Percentiles rank a stretch among this genome's conserved stretches.
Evolutionary conservation across 2,329 filamentous ascomycete species (phyloP).

Genomic region (Sporothrix pseudoabietina): DNA sequence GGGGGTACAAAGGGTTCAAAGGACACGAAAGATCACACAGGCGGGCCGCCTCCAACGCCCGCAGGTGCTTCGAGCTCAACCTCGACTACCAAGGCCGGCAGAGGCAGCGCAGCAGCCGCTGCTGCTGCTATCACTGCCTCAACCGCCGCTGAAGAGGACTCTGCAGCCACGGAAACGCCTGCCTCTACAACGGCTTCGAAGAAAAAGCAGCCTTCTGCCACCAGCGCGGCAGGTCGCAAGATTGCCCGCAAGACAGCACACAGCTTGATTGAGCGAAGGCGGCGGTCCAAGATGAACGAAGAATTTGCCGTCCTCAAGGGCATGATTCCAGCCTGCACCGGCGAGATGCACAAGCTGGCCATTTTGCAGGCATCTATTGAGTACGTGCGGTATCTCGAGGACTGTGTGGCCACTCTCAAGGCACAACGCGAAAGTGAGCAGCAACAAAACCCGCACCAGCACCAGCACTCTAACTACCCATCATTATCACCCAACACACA

Average conservation of each 20-base stretch:
- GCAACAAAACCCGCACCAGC: conserved; percentile 25
- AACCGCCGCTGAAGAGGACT: not conserved
- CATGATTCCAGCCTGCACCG: conserved; percentile 94
- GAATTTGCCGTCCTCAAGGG: conserved; percentile 91
- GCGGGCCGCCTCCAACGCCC: conserved; percentile 34
- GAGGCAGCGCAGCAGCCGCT: conserved; percentile 17
- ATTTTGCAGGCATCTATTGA: conserved; percentile 97
- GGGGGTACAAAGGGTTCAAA: not conserved
- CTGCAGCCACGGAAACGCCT: conserved; percentile 15
- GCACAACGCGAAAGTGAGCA: conserved; percentile 50
- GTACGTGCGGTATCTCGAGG: conserved; percentile 90
- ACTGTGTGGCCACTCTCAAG: conserved; percentile 81
- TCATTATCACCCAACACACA: conserved; percentile 35
- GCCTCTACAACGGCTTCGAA: conserved; percentile 49
- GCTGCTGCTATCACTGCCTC: not conserved
- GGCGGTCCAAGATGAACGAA: conserved; percentile 98
- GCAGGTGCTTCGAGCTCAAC: conserved; percentile 8
- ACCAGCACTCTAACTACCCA: conserved; percentile 25
- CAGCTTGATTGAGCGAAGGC: conserved; percentile 85
- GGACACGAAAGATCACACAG: conserved; percentile 31
- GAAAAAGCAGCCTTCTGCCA: conserved; percentile 75
- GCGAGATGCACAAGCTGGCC: conserved; percentile 97
- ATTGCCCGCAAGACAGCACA: conserved; percentile 95
- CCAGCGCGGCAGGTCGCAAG: conserved; percentile 86
- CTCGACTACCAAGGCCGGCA: not conserved